Base-by-base conservation (phyloP, 805 yeast genomes). In the Maudiozyma saulgeensis region DNA sequence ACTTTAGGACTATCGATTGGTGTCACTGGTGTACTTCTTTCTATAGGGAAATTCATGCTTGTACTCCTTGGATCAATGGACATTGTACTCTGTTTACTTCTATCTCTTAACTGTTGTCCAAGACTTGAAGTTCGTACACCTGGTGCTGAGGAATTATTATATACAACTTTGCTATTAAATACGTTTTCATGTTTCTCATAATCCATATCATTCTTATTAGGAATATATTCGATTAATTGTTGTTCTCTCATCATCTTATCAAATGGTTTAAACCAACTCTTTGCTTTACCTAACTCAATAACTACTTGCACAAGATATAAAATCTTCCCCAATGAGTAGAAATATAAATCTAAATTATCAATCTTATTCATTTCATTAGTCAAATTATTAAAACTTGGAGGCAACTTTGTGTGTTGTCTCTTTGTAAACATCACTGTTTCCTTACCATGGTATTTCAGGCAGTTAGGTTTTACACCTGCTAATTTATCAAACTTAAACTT, bases 301-400 rank as follows among this genome's bases (percentile, higher is more conserved):
- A 53, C 51, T 1, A 59, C 64, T 46, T 63, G 61, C 1, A 63
- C 56, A 45, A 53, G 53, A 53, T 64, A 64, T 2, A 57, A 43
- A 2, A 64, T 56, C 46, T 62, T 60, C 8, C 67, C 67, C 46
- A 58, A 55, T 1, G 65, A 57, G 41, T 63, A 61, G 43, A 51
- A 62, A 49, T 54, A 60, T 28, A 60, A 41, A 37, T 59, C 64
- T 25, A 57, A 38, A 32, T 59, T 57, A 45, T 57, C 61, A 28
- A 59, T 54, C 49, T 56, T 58, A 35, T 53, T 53, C 43, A 58
- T 43, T 42, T 59, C 57, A 34, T 53, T 50, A 58, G 61, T 60
- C n/a, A 53, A 42, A 41, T 51, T 54, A 50, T 64, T 64, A 44
- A 63, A 63, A 48, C 62, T 60, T 3, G 68, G 68, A 13, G 68